A percentile compares a stretch with the other conserved stretches of the same genome.
Conservation (phyloP, 2,329 filamentous ascomycete species). For the Pseudodiploospora longispora region DNA sequence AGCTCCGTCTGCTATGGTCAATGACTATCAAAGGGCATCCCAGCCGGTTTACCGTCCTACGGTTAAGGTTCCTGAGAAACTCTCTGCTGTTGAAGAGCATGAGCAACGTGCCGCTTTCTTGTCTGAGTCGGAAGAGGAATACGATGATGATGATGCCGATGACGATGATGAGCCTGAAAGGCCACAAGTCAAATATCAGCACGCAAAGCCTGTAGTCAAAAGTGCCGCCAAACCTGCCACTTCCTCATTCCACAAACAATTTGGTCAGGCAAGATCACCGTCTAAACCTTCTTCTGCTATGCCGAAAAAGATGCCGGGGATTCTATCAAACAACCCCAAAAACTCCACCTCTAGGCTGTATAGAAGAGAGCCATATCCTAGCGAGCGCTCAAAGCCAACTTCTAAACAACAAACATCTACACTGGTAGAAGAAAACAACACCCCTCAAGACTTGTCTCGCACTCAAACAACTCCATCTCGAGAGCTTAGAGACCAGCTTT, state of each 20-base stretch:
- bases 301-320: slow-evolving; percentile 12
- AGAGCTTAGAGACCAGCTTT: no score
- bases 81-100: slow-evolving; percentile 20
- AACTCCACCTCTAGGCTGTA: slow-evolving; percentile 12
- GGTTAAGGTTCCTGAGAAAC: slow-evolving; percentile 13
- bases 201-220: slow-evolving; percentile 1
- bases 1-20: slow-evolving; percentile 47
- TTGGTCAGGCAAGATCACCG: slow-evolving; percentile 4
- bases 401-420: slow-evolving; percentile 3
- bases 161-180: slow-evolving; percentile 16
- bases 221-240: background rate
- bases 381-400: background rate
- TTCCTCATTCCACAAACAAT: slow-evolving; percentile 4
- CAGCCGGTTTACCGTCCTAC: slow-evolving; percentile 25
- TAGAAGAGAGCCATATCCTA: slow-evolving; percentile 5
- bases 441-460: slow-evolving; percentile 11
- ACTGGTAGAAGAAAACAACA: slow-evolving; percentile 1
- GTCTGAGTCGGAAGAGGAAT: slow-evolving; percentile 29
- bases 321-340: slow-evolving; percentile 21
- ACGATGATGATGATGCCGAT: slow-evolving; percentile 16
- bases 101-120: slow-evolving; percentile 30
- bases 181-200: slow-evolving; percentile 6
- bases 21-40: slow-evolving; percentile 40
- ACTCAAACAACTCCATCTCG: slow-evolving; percentile 14
- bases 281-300: slow-evolving; percentile 1